phyloP scores from a whole-genome alignment of 352 stramenopile genomes.

The Phytophthora agathidicida region DNA sequence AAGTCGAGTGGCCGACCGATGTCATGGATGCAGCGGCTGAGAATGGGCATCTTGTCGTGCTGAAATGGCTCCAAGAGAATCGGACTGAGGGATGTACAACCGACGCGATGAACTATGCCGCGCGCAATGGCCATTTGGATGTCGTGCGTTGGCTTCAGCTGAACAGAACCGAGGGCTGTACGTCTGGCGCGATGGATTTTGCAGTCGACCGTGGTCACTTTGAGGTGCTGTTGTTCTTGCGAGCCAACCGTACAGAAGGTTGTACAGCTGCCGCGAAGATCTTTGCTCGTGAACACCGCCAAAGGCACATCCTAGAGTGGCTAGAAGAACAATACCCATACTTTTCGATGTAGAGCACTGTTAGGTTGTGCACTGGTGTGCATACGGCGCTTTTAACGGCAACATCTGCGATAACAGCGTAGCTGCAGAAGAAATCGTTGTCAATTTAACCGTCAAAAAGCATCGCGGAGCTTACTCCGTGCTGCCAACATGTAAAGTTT shows the following conservation, averaged over 20 bases:
- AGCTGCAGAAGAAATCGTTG: too few species aligned
- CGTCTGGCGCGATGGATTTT: conserved; percentile 4
- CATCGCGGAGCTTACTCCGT: too few species aligned
- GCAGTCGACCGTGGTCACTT: conserved; percentile 3
- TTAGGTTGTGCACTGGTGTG: too few species aligned
- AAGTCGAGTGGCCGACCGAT: neutral
- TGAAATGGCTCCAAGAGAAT: conserved; percentile 20
- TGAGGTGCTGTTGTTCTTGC: conserved; percentile 13
- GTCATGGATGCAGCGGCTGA: conserved; percentile 14
- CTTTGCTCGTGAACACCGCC: neutral
- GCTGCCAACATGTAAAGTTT: too few species aligned
- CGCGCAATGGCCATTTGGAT: neutral
- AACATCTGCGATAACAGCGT: too few species aligned
- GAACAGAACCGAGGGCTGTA: conserved; percentile 11
- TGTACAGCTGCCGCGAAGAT: neutral
- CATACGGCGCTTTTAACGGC: too few species aligned
- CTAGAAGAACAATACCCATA: conserved; percentile 7
- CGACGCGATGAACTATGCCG: neutral
- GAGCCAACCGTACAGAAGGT: neutral
- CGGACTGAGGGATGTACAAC: conserved; percentile 1
- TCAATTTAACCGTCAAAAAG: too few species aligned
- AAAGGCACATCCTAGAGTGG: conserved; percentile 4
- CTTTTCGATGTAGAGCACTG: too few species aligned
- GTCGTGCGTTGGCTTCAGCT: neutral
- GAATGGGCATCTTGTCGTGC: conserved; percentile 17